phyloP scores from a whole-genome alignment of 164 flowering plant genomes.

The Piper longum region DNA sequence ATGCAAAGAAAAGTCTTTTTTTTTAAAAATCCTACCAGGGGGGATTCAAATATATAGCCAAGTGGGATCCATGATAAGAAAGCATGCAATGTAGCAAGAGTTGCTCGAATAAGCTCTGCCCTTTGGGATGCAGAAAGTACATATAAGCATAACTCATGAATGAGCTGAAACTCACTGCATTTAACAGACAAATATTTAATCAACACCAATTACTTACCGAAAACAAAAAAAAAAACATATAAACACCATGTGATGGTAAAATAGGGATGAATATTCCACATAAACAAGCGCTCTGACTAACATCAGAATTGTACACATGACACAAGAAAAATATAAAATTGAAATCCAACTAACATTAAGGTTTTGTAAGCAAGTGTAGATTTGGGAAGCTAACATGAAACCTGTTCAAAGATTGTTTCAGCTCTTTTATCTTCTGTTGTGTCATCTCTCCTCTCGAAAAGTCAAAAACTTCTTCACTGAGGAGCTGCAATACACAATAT shows the following conservation, averaged over 20 bases:
- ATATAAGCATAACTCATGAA: conserved; percentile 95
- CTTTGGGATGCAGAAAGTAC: conserved; percentile 94
- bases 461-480: conserved; percentile 98
- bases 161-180: conserved; percentile 92
- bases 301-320: background rate
- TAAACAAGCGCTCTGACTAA: background rate
- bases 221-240: background rate
- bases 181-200: conserved; percentile 2
- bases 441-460: conserved; percentile 99
- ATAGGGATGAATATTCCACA: conserved; percentile 1
- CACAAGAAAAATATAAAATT: background rate
- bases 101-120: conserved; percentile 85
- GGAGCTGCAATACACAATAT: conserved; percentile 34
- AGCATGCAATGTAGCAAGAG: conserved; percentile 90
- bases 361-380: too few relatives aligned
- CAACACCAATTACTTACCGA: background rate
- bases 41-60: conserved; percentile 95
- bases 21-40: conserved; percentile 42
- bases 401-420: conserved; percentile 94
- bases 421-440: conserved; percentile 91
- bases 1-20: too few relatives aligned
- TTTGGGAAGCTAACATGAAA: conserved; percentile 8
- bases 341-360: background rate
- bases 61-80: conserved; percentile 97
- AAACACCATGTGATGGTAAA: background rate